phyloP scores from a whole-genome alignment of 345 rosid species.

The Ceriops zippeliana region DNA sequence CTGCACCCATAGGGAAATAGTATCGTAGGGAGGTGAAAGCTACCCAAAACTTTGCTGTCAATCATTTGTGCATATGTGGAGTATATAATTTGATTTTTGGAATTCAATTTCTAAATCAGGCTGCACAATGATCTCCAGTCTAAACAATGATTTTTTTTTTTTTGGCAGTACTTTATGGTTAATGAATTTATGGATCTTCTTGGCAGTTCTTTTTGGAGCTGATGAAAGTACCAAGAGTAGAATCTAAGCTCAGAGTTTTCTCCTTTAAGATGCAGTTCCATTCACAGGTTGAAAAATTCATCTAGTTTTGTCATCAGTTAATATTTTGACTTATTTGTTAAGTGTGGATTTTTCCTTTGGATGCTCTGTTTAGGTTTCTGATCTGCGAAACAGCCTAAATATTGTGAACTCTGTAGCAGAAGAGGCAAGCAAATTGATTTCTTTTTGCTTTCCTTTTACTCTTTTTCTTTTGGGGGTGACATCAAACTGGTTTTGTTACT shows the following conservation, averaged over 20 bases:
- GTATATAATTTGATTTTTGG: no score
- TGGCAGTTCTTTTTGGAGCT: conserved; percentile 87
- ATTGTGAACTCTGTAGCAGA: conserved; percentile 74
- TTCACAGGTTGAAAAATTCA: conserved; percentile 56
- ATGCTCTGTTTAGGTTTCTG: conserved; percentile 55
- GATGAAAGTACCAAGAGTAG: conserved; percentile 86
- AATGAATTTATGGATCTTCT: conserved; percentile 21
- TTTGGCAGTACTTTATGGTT: no score
- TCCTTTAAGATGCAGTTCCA: conserved; percentile 83
- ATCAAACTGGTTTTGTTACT: conserved; percentile 5
- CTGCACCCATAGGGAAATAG: no score
- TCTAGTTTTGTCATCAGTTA: conserved; percentile 4
- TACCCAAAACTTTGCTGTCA: no score
- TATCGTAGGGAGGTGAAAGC: no score
- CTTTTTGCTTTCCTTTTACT: not conserved
- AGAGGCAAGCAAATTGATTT: conserved; percentile 47
- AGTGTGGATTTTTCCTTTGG: conserved; percentile 17
- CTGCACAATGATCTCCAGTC: no score
- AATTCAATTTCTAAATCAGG: no score
- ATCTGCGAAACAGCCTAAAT: conserved; percentile 64
- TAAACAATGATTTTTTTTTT: no score
- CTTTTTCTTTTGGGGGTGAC: conserved; percentile 3
- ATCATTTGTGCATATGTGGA: no score
- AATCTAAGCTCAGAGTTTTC: conserved; percentile 88
- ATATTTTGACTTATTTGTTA: conserved; percentile 9